phyloP scores from a whole-genome alignment of 139 green algal species.

The Penium margaritaceum region DNA sequence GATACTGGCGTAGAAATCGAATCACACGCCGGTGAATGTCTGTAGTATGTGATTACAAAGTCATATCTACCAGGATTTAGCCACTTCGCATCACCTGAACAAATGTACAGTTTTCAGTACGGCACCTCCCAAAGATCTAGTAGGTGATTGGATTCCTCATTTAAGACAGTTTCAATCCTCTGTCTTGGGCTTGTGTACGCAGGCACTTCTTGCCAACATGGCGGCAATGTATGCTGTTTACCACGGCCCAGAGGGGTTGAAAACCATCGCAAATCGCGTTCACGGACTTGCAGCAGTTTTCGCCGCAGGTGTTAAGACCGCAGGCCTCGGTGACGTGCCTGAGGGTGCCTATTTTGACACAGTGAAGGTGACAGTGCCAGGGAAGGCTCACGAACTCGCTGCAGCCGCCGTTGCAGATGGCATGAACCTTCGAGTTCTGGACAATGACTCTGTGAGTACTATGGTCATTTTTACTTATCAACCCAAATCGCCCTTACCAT shows the following conservation, averaged over 20 bases:
- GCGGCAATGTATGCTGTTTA: constrained; percentile 93
- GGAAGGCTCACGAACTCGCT: constrained; percentile 46
- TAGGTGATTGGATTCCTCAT: no score
- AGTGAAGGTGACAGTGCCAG: constrained; percentile 52
- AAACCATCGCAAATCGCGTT: constrained; percentile 72
- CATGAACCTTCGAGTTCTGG: constrained; percentile 81
- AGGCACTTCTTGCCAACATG: constrained; percentile 98
- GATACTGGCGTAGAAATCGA: no score
- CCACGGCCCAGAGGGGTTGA: constrained; percentile 88
- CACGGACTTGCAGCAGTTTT: constrained; percentile 77
- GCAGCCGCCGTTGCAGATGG: constrained; percentile 43
- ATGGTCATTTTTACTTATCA: background rate
- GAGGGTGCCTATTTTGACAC: constrained; percentile 89
- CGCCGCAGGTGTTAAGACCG: constrained; percentile 66
- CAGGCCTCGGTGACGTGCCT: constrained; percentile 56
- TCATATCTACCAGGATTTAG: no score
- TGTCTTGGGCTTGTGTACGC: no score
- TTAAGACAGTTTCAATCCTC: no score
- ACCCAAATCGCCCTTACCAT: background rate
- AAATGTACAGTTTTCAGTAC: no score
- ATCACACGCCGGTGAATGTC: no score
- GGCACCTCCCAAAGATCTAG: no score
- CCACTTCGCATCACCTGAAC: no score
- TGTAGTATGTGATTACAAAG: no score
- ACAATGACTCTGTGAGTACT: constrained; percentile 44